These are phyloP conservation scores for Rasamsonia emersonii DNA, from an alignment of 2,329 filamentous ascomycete genomes.

Conservation along the genomic window DNA sequence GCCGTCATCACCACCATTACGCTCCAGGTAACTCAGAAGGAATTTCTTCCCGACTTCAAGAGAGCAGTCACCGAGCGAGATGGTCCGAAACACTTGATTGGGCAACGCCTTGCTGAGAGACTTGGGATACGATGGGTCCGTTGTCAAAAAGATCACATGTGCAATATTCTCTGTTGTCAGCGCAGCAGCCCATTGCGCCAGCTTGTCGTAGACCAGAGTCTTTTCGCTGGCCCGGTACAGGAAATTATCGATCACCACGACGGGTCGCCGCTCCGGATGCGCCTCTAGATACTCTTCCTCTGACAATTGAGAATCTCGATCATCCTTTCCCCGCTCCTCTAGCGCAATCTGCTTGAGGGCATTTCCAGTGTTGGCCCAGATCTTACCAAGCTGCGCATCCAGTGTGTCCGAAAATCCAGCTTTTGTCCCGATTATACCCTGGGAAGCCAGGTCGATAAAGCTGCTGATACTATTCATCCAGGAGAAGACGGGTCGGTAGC, in stretches of 20 bases:
- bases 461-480: slow-evolving; percentile 95
- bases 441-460: slow-evolving; percentile 82
- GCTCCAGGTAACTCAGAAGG: slow-evolving; percentile 66
- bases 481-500: slow-evolving; percentile 87
- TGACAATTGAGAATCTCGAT: slow-evolving; percentile 62
- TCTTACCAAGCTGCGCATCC: slow-evolving; percentile 81
- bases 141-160: slow-evolving; percentile 90
- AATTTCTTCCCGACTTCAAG: slow-evolving; percentile 82
- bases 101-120: slow-evolving; percentile 78
- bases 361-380: slow-evolving; percentile 71
- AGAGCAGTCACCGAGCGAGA: slow-evolving; percentile 77
- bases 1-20: slow-evolving; percentile 23
- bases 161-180: slow-evolving; percentile 81
- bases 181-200: slow-evolving; percentile 82
- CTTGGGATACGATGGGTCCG: slow-evolving; percentile 81
- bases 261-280: slow-evolving; percentile 72
- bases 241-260: slow-evolving; percentile 89
- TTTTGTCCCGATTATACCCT: slow-evolving; percentile 89
- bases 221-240: slow-evolving; percentile 66
- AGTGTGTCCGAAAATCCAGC: slow-evolving; percentile 89
- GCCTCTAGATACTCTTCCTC: slow-evolving; percentile 86
- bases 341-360: slow-evolving; percentile 73
- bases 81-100: slow-evolving; percentile 80
- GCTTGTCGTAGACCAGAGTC: slow-evolving; percentile 61
- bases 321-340: slow-evolving; percentile 58